Conservation (phyloP, 345 rosid genomes). For the Psidium guajava region DNA sequence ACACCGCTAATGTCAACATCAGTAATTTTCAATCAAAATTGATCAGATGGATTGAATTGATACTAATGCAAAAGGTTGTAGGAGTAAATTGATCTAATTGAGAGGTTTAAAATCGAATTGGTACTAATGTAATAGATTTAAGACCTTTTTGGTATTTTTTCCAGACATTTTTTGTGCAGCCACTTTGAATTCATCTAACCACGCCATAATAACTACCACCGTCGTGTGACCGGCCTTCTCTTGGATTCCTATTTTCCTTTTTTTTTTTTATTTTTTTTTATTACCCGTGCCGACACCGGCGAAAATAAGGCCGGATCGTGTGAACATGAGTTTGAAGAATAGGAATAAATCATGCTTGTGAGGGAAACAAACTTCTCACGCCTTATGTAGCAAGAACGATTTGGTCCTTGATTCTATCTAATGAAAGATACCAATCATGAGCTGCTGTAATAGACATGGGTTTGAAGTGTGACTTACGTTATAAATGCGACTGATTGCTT, state of each 20-base stretch:
- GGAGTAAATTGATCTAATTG: no score
- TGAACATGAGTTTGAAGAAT: background rate
- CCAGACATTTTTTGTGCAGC: no score
- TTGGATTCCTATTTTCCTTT: background rate
- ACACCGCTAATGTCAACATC: no score
- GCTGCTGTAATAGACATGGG: background rate
- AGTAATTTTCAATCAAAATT: no score
- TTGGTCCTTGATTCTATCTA: background rate
- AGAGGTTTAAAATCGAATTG: no score
- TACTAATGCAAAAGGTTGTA: no score
- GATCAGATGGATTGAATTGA: no score
- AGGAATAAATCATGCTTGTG: background rate
- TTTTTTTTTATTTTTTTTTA: no score
- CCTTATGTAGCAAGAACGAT: background rate
- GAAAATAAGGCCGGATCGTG: background rate
- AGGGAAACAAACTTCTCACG: background rate
- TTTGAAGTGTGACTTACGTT: background rate
- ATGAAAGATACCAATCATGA: background rate
- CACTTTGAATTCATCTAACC: no score
- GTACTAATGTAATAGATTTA: no score
- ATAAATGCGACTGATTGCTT: background rate
- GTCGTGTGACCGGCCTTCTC: no score
- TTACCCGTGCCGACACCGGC: background rate
- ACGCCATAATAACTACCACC: fast-evolving
- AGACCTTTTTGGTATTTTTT: no score